Conservation (phyloP, 139 green algal genomes). For the Trebouxia sp. region DNA sequence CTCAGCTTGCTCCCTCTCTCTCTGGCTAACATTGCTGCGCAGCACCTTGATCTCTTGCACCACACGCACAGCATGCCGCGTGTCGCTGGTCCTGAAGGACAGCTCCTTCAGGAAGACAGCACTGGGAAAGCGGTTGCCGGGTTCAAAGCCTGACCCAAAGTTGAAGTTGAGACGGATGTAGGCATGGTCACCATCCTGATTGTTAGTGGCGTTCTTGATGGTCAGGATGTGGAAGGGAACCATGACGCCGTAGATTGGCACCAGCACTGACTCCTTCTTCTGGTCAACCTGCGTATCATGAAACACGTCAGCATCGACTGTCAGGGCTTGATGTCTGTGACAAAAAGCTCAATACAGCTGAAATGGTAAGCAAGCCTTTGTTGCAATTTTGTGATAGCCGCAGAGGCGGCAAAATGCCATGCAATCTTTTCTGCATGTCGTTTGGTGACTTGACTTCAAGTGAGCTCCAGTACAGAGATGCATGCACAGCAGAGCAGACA, state of each 20-base stretch:
- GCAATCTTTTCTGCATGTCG: too few species aligned
- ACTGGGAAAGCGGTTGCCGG: conserved; percentile 65
- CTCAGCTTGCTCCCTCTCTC: conserved; percentile 93
- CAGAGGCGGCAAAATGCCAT: too few species aligned
- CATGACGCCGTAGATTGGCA: conserved; percentile 96
- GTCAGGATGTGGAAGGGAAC: conserved; percentile 98
- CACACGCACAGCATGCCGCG: conserved; percentile 60
- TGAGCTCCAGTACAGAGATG: too few species aligned
- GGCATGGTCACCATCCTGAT: conserved; percentile 73
- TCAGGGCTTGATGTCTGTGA: too few species aligned
- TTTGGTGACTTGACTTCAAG: too few species aligned
- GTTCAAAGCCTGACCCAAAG: conserved; percentile 76
- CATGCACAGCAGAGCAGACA: neutral
- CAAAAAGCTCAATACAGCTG: neutral
- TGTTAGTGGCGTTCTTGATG: conserved; percentile 84
- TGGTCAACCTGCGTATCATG: conserved; percentile 68
- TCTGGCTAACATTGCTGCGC: conserved; percentile 66
- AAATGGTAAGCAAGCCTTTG: too few species aligned
- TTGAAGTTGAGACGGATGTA: conserved; percentile 97
- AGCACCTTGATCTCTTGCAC: conserved; percentile 95
- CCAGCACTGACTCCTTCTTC: conserved; percentile 82
- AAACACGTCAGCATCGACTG: too few species aligned
- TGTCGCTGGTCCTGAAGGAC: conserved; percentile 84
- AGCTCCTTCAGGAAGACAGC: conserved; percentile 92
- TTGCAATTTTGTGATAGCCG: too few species aligned